These are phyloP conservation scores for Eucalyptus shirleyi DNA, from an alignment of 345 rosid species.

Conservation along the genomic window DNA sequence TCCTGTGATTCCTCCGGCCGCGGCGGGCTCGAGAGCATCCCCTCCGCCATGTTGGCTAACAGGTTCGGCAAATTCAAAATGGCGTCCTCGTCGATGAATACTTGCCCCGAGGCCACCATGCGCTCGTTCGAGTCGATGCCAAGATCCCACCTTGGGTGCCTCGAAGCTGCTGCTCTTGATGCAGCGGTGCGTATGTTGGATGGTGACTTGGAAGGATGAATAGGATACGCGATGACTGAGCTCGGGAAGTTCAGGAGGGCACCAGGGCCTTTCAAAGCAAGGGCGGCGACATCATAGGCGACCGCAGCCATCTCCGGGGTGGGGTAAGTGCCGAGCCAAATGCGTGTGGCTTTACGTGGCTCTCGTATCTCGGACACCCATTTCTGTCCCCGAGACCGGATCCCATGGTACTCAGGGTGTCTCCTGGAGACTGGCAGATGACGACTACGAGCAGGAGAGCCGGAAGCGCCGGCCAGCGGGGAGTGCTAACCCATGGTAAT, in stretches of 20 bases:
- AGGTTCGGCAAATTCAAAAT: constrained; percentile 65
- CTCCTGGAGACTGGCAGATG: constrained; percentile 4
- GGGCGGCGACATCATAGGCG: constrained; percentile 74
- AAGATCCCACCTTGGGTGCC: not conserved
- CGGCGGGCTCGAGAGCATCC: constrained; percentile 47
- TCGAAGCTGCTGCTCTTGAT: constrained; percentile 33
- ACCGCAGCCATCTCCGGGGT: constrained; percentile 81
- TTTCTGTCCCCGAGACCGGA: constrained; percentile 58
- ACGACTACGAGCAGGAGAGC: not conserved
- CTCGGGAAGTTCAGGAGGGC: constrained; percentile 64
- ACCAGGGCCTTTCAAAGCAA: constrained; percentile 58
- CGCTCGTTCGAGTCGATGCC: not conserved
- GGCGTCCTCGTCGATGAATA: constrained; percentile 68
- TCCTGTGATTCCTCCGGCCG: constrained; percentile 40
- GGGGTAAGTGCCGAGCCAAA: constrained; percentile 86
- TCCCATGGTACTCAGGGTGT: constrained; percentile 45
- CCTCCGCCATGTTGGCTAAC: constrained; percentile 82
- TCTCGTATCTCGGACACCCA: constrained; percentile 94
- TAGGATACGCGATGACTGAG: constrained; percentile 29
- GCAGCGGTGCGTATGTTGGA: constrained; percentile 59
- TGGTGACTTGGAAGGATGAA: constrained; percentile 44
- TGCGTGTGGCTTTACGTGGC: constrained; percentile 67
- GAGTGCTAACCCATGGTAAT: not conserved
- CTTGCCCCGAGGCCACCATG: not conserved
- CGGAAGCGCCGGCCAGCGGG: not conserved